A percentile compares a stretch with the other conserved stretches of the same genome.
Evolutionary conservation across 768 basidiomycete genomes (phyloP).

Genomic region (Tricholoma bakamatsutake): DNA sequence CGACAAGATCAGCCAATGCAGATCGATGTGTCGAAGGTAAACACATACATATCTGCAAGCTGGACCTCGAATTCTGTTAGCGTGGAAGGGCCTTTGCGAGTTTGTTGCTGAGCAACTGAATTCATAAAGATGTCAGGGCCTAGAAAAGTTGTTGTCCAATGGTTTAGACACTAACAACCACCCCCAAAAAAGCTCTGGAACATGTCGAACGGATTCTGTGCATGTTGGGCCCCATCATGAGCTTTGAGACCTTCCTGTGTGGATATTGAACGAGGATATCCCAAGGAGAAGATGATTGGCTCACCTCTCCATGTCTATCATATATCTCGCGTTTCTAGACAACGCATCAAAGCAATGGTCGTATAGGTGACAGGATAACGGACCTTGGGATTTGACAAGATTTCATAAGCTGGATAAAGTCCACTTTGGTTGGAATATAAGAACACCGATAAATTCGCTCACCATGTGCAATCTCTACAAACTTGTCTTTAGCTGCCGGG

Average conservation of each 20-base stretch:
- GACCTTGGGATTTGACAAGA: conserved; percentile 83
- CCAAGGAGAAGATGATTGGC: conserved; percentile 6
- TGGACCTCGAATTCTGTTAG: conserved; percentile 81
- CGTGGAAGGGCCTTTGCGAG: conserved; percentile 69
- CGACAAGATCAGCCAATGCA: conserved; percentile 7
- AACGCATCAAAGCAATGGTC: not conserved
- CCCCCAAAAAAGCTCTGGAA: conserved; percentile 93
- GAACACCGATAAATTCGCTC: conserved; percentile 16
- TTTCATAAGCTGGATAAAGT: conserved; percentile 70
- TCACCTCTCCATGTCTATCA: conserved; percentile 86
- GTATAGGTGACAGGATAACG: conserved; percentile 16
- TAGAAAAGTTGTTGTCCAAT: not conserved
- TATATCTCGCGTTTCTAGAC: conserved; percentile 87
- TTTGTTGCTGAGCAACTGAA: conserved; percentile 36
- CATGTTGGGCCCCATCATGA: conserved; percentile 81
- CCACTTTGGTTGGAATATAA: not conserved
- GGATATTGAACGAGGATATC: not conserved
- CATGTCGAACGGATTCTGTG: conserved; percentile 87
- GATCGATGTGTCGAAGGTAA: not conserved
- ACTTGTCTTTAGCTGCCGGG: conserved; percentile 72
- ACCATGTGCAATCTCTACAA: conserved; percentile 92
- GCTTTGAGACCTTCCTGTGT: conserved; percentile 83
- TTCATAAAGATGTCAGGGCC: not conserved
- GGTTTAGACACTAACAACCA: conserved; percentile 31
- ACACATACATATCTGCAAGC: conserved; percentile 72